phyloP scores from a whole-genome alignment of 176 grass and related monocot species.

The Themeda triandra region DNA sequence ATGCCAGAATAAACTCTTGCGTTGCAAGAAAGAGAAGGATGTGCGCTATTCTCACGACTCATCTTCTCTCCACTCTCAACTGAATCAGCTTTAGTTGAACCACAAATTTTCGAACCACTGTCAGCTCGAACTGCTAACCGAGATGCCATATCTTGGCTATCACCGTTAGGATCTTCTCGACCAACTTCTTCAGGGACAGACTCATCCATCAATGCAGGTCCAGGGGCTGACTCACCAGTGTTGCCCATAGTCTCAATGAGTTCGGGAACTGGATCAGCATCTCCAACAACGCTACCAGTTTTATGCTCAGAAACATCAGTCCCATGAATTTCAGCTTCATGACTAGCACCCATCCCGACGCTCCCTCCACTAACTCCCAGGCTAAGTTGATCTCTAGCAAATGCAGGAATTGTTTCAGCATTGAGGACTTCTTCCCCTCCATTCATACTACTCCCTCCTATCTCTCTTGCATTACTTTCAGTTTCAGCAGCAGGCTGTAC shows the following conservation, averaged over 20 bases:
- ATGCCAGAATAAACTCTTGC: conserved; percentile 83
- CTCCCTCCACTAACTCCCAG: conserved; percentile 95
- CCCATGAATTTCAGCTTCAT: conserved; percentile 99
- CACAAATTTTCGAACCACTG: conserved; percentile 81
- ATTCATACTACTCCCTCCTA: conserved; percentile 90
- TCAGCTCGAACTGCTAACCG: conserved; percentile 72
- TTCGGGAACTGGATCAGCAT: conserved; percentile 80
- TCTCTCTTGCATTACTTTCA: conserved; percentile 87
- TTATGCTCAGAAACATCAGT: conserved; percentile 80
- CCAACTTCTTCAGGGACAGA: conserved; percentile 69
- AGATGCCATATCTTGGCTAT: conserved; percentile 96
- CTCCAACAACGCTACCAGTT: conserved; percentile 75
- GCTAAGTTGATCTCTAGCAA: conserved; percentile 81
- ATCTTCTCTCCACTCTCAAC: conserved; percentile 85
- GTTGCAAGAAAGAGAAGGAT: conserved; percentile 96
- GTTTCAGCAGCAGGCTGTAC: conserved; percentile 74
- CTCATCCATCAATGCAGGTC: conserved; percentile 84
- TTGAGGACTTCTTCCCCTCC: conserved; percentile 97
- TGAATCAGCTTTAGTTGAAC: conserved; percentile 90
- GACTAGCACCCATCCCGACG: conserved; percentile 94
- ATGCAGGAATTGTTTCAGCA: conserved; percentile 63
- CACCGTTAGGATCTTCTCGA: conserved; percentile 61
- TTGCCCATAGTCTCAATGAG: conserved; percentile 83
- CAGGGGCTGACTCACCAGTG: conserved; percentile 88
- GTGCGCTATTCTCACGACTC: conserved; percentile 62